Percentiles rank a stretch among this genome's conserved stretches.
Evolutionary conservation across 352 stramenopile genomes (phyloP).

Genomic region (Phytopythium aichiense): DNA sequence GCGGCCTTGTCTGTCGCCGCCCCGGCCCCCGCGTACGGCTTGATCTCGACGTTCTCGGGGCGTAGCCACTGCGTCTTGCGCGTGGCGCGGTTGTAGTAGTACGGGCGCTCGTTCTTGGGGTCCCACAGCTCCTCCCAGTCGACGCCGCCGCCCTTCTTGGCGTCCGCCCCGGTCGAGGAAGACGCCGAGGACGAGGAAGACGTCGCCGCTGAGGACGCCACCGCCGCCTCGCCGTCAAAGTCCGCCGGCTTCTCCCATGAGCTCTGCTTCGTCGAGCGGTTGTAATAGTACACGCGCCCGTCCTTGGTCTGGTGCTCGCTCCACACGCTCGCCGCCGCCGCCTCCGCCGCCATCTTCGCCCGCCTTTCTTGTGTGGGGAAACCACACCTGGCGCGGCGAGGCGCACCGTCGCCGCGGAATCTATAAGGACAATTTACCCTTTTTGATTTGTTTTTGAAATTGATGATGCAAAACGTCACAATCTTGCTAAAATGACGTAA

Average conservation of each 20-base stretch:
- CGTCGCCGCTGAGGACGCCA: conserved; percentile 2
- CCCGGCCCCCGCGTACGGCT: conserved; percentile 40
- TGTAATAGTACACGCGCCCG: conserved; percentile 86
- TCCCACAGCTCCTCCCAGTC: conserved; percentile 88
- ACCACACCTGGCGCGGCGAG: not conserved
- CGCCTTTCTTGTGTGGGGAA: not conserved
- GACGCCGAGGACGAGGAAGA: not conserved
- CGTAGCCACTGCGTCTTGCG: conserved; percentile 81
- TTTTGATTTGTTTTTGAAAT: not conserved
- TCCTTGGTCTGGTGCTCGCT: conserved; percentile 87
- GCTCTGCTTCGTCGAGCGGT: conserved; percentile 83
- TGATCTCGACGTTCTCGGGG: conserved; percentile 75
- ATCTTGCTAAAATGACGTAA: not conserved
- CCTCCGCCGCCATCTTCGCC: not conserved
- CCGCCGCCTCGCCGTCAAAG: conserved; percentile 55
- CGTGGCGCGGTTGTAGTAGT: conserved; percentile 83
- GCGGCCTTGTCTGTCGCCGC: conserved; percentile 7
- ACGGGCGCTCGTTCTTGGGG: conserved; percentile 78
- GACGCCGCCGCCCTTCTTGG: conserved; percentile 15
- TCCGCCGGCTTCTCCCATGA: conserved; percentile 80
- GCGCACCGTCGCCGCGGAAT: not conserved
- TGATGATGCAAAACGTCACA: not conserved
- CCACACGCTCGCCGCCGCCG: conserved; percentile 48
- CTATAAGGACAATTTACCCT: not conserved
- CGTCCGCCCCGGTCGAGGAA: not conserved